Base-by-base conservation (phyloP, 768 basidiomycete genomes). In the Lyophyllum decastes region DNA sequence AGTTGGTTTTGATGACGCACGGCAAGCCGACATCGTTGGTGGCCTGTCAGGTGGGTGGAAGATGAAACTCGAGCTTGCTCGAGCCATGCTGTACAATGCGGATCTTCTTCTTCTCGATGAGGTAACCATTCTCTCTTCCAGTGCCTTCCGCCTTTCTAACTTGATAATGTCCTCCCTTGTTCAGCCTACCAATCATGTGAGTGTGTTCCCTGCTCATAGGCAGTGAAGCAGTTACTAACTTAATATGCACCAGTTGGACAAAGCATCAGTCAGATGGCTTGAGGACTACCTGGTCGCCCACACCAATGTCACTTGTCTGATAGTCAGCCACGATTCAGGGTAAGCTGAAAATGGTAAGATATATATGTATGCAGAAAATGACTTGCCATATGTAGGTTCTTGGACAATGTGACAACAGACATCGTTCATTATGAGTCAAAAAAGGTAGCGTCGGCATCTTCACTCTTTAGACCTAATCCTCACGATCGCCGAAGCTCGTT, bases 31-130 rank as follows among this genome's bases (percentile, higher is more conserved):
- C 65, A 76, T 83, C 51, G 95, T 98, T 59, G 94, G 90, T 48
- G 89, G 92, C 41, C 78, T 98, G 59, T 97, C 95, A 14, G 96
- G 96, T 66, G 95, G 96, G 43, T 98, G 95, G 95, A 98, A 98
- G 79, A 98, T 98, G 95, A 97, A 97, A 74, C 83, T 98, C 52
- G 95, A 98, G 71, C 82, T 98, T 40, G 94, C 94, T 8, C 80
- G 95, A 63, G 96, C 95, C 12, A 98, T 98, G 94, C 78, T 98
- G 50, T 95, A 96, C 78, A 94, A 95, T 65, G 95, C 92, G 11
- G 90, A 92, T 73, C 77, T 92, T 34, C 79, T 92, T 12, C 77
- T 92, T 48, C 82, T 92, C n/a, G 90, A 95, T 66, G 94, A 95
- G 82, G 89, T 90, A 60, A 60, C 65, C 61, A 22, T 53, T 51